phyloP scores from a whole-genome alignment of 1,139 yeast species.

The Debaryomycetaceae sp. region DNA sequence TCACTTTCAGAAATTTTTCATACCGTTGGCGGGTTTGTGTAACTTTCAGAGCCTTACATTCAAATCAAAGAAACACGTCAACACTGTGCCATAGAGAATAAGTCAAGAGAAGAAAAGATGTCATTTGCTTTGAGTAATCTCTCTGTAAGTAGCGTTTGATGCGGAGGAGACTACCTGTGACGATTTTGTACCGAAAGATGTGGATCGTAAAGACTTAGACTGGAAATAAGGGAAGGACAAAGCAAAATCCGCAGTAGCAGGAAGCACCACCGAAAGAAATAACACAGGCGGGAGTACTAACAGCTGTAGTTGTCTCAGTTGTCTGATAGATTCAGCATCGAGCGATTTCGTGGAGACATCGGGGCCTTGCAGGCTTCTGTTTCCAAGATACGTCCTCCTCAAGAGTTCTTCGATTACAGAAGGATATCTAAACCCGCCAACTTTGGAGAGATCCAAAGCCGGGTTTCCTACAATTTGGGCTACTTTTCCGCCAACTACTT shows the following conservation, averaged over 20 bases:
- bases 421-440: conserved; percentile 87
- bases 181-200: too few species aligned
- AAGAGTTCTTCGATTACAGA: conserved; percentile 89
- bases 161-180: too few species aligned
- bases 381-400: conserved; percentile 79
- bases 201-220: too few species aligned
- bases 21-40: conserved; percentile 1
- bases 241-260: too few species aligned
- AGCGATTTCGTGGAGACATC: conserved; percentile 43
- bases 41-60: background rate
- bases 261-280: too few species aligned
- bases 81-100: conserved; percentile 2
- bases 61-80: conserved; percentile 7
- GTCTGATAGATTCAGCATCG: conserved; percentile 50
- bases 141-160: conserved; percentile 14
- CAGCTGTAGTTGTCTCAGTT: conserved; percentile 34
- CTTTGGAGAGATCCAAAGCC: conserved; percentile 83
- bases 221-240: too few species aligned
- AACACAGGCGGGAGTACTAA: conserved; percentile 11
- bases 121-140: conserved; percentile 12
- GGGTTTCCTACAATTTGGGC: conserved; percentile 81
- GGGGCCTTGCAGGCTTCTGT: conserved; percentile 55
- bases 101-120: conserved; percentile 6
- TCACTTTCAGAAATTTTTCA: too few species aligned
- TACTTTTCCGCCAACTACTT: conserved; percentile 88